Evolutionary conservation across 192 early-diverging fungal species (phyloP), one percentile per base, ranked within the genome.

Genomic region (Cetraspora pellucida): DNA sequence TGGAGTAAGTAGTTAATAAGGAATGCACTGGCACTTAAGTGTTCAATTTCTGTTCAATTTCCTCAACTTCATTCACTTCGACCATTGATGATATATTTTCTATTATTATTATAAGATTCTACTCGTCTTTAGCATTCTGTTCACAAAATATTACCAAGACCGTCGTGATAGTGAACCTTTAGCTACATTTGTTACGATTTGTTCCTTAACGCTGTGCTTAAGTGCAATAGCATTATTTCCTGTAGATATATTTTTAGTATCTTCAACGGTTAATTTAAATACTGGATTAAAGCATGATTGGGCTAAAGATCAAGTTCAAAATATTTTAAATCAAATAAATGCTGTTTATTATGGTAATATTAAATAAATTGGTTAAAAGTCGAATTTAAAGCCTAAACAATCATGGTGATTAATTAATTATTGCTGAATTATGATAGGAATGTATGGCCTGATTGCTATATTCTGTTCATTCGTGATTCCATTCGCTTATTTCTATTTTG

Each of bases 401-500:
- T 37, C 37, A 37, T 46, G 37, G 27, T 72, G 25, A 43, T 66
- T 46, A 14, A 14, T 58, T 49, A 27, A 25, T 4, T 47, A 7
- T 21, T 8, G 2, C n/a, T 66, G 30, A 46, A 19, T 45, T 44
- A 19, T 27, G 9, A 10, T 78, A 88, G 87, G 55, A 17, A 84
- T 82, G 25, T 85, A 87, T 75, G 85, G 82, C 0, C 44, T 83
- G 23, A 85, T 89, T 72, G 79, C 79, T 16, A 55, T 87, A 44
- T 86, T 88, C 31, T 60, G 77, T 50, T 86, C 86, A 73, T 73
- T 82, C 30, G 77, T 85, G 78, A 86, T 90, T 75, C 89, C 89
- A 2, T 86, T 90, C 49, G 81, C 85, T 21, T 90, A 90, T 57
- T 89, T 89, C 64, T 90, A 83, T 77, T 90, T 78, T 80, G 89